Evolutionary conservation across 108 stramenopile species (phyloP).

Genomic region (Cyclostephanos tholiformis): DNA sequence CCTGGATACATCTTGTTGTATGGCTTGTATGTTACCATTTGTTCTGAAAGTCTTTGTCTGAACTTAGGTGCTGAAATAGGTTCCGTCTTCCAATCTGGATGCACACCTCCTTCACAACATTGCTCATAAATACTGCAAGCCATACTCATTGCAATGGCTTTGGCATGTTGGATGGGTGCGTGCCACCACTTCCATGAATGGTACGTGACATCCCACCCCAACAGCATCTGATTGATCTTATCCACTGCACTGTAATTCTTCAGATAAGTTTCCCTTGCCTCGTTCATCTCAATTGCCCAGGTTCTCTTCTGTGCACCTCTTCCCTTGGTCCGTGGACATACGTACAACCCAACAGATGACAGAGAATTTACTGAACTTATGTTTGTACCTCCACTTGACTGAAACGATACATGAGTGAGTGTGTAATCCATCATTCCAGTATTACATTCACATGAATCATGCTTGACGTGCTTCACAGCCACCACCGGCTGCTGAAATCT

Average conservation of each 20-base stretch:
- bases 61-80: no score
- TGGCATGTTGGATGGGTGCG: constrained; percentile 12
- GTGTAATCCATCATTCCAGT: constrained; percentile 4
- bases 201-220: neutral
- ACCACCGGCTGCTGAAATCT: constrained; percentile 29
- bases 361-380: constrained; percentile 15
- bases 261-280: constrained; percentile 9
- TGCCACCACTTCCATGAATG: constrained; percentile 27
- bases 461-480: constrained; percentile 21
- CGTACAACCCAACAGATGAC: neutral
- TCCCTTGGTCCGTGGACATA: neutral
- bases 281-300: constrained; percentile 23
- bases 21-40: no score
- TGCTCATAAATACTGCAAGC: constrained; percentile 20
- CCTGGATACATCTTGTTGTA: no score
- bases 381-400: constrained; percentile 17
- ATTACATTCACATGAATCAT: no score
- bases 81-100: constrained; percentile 1
- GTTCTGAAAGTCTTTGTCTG: no score
- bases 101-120: constrained; percentile 12
- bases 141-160: constrained; percentile 1
- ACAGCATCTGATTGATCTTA: constrained; percentile 9
- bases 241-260: constrained; percentile 13
- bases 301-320: neutral
- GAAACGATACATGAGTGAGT: constrained; percentile 16